phyloP scores from a whole-genome alignment of 2,329 filamentous ascomycete species.

The Furcasterigmium furcatum region DNA sequence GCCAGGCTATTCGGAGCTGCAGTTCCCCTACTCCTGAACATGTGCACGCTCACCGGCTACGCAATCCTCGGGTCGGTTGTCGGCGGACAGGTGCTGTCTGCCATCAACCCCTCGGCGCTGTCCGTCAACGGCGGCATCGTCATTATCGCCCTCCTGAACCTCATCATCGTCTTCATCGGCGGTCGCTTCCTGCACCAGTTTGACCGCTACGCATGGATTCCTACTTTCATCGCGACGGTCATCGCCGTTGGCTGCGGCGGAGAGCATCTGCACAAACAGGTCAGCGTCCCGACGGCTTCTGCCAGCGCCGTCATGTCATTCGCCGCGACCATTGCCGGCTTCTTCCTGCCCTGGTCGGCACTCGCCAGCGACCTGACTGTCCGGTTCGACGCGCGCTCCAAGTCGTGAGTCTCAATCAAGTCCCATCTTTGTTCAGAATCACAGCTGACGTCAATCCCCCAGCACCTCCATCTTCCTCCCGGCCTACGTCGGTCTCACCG shows the following conservation, averaged over 20 bases:
- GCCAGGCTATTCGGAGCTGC: conserved; percentile 44
- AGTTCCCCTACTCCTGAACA: conserved; percentile 50
- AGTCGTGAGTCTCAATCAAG: conserved; percentile 35
- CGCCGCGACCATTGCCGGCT: conserved; percentile 59
- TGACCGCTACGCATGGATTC: conserved; percentile 55
- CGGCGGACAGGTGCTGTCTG: conserved; percentile 49
- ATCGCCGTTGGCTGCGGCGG: conserved; percentile 53
- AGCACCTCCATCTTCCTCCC: conserved; percentile 49
- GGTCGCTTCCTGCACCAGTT: conserved; percentile 51
- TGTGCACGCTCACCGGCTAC: conserved; percentile 56
- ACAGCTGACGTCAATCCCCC: background rate
- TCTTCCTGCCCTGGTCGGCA: conserved; percentile 60
- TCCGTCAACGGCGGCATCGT: conserved; percentile 55
- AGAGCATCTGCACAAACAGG: conserved; percentile 43
- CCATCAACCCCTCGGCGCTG: conserved; percentile 38
- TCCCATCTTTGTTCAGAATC: background rate
- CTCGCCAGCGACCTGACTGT: conserved; percentile 58
- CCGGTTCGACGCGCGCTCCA: conserved; percentile 50
- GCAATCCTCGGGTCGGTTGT: conserved; percentile 53
- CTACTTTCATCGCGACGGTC: conserved; percentile 46
- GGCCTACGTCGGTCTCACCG: conserved; percentile 50
- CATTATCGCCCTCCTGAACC: conserved; percentile 48
- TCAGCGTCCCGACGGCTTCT: conserved; percentile 29
- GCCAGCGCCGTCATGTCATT: conserved; percentile 49
- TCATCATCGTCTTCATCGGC: conserved; percentile 52